Percentiles rank a stretch among this genome's conserved stretches.
Conservation (phyloP, 495 filamentous ascomycete species). For the Daldinia grandis region DNA sequence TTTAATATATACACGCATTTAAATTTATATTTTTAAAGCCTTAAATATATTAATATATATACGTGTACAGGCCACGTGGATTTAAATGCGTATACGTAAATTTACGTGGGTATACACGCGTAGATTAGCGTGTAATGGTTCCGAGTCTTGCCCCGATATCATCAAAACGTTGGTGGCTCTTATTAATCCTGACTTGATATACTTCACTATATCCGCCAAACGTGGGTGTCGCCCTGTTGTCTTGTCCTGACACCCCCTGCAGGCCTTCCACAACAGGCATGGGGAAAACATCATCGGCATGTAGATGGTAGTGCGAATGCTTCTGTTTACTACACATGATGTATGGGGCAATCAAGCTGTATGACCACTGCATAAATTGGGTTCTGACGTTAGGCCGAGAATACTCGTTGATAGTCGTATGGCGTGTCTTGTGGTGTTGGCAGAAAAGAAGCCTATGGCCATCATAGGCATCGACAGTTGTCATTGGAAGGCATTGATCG, state of each 20-base stretch:
- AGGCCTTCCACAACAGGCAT: no score
- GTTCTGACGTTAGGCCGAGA: not conserved
- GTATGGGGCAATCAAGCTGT: slow-evolving; percentile 15
- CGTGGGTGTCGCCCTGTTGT: not conserved
- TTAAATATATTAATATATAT: no score
- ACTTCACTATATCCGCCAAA: slow-evolving; percentile 33
- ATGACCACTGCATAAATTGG: slow-evolving; percentile 23
- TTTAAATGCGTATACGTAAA: no score
- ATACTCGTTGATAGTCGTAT: slow-evolving; percentile 1
- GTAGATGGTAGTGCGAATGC: slow-evolving; percentile 24
- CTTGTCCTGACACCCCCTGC: not conserved
- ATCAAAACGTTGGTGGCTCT: slow-evolving; percentile 20
- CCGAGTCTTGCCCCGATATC: slow-evolving; percentile 21
- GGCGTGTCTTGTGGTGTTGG: not conserved
- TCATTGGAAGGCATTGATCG: slow-evolving; percentile 31
- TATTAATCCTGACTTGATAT: slow-evolving; percentile 21
- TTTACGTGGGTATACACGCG: no score
- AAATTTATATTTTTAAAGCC: no score
- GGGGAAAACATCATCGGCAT: slow-evolving; percentile 23
- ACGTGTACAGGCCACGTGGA: no score
- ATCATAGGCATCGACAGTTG: rapidly evolving
- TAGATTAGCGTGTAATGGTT: no score
- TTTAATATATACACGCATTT: no score
- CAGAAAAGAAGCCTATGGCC: not conserved
- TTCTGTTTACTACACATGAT: not conserved